Evolutionary conservation across 1,139 yeast genomes (phyloP).

Genomic region (Kazachstania sp.): DNA sequence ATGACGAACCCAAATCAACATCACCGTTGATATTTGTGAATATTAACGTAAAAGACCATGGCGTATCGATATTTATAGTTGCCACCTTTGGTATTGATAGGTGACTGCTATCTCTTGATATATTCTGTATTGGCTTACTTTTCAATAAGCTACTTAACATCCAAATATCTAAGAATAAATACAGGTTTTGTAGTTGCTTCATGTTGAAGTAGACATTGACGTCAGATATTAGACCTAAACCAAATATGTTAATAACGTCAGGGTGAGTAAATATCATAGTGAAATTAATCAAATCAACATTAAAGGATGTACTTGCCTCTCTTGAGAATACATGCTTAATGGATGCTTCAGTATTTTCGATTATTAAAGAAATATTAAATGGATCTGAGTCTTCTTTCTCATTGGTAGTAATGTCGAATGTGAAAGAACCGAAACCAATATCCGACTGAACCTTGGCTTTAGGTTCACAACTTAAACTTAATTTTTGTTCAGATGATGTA

Average conservation of each 20-base stretch:
- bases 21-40: conserved; percentile 45
- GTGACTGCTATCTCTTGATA: conserved; percentile 7
- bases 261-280: conserved; percentile 38
- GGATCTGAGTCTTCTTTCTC: conserved; percentile 37
- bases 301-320: conserved; percentile 72
- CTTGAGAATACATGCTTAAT: conserved; percentile 87
- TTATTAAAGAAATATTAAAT: conserved; percentile 38
- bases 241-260: conserved; percentile 36
- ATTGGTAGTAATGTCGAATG: conserved; percentile 49
- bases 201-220: conserved; percentile 61
- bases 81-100: conserved; percentile 8
- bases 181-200: conserved; percentile 80
- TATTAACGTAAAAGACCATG: conserved; percentile 63
- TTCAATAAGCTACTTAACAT: conserved; percentile 35
- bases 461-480: conserved; percentile 84
- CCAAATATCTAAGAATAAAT: conserved; percentile 83
- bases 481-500: conserved; percentile 59
- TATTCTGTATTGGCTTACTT: conserved; percentile 10
- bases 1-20: conserved; percentile 75
- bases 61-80: conserved; percentile 33
- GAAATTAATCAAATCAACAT: conserved; percentile 43
- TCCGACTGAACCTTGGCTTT: conserved; percentile 86
- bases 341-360: conserved; percentile 54
- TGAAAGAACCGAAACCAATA: conserved; percentile 61
- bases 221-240: conserved; percentile 49